Evolutionary conservation across 1,284 basidiomycete genomes (phyloP).

Genomic region (Apiotrichum siamense): DNA sequence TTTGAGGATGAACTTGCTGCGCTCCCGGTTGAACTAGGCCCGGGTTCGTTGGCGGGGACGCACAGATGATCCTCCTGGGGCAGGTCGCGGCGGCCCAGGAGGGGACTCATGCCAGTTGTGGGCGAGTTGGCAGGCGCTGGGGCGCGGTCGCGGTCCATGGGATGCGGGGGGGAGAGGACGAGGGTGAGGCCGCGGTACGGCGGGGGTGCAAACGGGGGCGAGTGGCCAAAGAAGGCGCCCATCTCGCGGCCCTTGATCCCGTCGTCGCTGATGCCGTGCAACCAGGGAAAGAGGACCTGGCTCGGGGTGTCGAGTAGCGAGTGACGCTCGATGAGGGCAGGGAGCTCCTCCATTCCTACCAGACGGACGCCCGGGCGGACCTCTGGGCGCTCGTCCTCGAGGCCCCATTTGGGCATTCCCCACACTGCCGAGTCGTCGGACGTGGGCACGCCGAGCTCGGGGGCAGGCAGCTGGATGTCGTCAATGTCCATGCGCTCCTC

Average conservation of each 20-base stretch:
- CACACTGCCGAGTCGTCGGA: slow-evolving; percentile 27
- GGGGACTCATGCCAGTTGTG: not conserved
- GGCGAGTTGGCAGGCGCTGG: slow-evolving; percentile 6
- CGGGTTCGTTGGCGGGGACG: slow-evolving; percentile 20
- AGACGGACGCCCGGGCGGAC: slow-evolving; percentile 41
- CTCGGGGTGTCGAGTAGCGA: slow-evolving; percentile 42
- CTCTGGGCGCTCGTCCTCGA: slow-evolving; percentile 37
- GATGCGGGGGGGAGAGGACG: slow-evolving; percentile 37
- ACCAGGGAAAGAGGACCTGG: slow-evolving; percentile 46
- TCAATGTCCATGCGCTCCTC: slow-evolving; percentile 23
- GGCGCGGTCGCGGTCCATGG: slow-evolving; percentile 17
- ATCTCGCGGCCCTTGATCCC: slow-evolving; percentile 39
- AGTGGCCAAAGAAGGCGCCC: slow-evolving; percentile 45
- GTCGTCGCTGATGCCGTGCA: slow-evolving; percentile 47
- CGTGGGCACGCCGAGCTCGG: slow-evolving; percentile 13
- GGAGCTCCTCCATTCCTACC: slow-evolving; percentile 41
- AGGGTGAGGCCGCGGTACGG: slow-evolving; percentile 43
- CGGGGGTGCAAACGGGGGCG: slow-evolving; percentile 43
- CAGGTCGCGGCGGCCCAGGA: not conserved
- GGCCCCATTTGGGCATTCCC: slow-evolving; percentile 46
- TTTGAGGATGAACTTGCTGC: not conserved
- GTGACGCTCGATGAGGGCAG: slow-evolving; percentile 37
- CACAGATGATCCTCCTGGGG: not conserved
- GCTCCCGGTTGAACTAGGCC: slow-evolving; percentile 12
- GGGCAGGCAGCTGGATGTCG: slow-evolving; percentile 16